Base-by-base conservation (phyloP, 805 yeast species). In the Zygotorulaspora florentina region DNA sequence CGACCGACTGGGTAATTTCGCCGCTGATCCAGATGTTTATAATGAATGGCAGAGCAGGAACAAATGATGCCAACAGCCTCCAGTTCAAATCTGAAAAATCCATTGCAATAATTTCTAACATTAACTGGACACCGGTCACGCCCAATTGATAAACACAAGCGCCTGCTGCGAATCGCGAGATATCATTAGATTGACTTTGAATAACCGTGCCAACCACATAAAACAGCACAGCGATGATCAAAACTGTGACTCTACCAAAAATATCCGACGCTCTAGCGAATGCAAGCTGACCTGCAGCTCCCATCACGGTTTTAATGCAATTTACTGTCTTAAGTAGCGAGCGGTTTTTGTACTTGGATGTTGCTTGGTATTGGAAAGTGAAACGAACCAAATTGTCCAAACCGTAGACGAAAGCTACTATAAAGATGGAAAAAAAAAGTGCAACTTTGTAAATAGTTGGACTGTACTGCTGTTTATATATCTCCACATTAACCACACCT, bases 11-110 rank as follows among this genome's bases (percentile, higher is more conserved):
- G 4, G 71, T 59, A 33, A 83, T 67, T 55, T 77, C 63, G 51
- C 86, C 87, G 25, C 79, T 65, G 41, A 81, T 71, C 89, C 89
- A 84, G 20, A 88, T 80, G 61, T 81, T 84, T 58, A 84, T 79
- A 51, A 83, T 74, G 55, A 78, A 81, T 1, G 88, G 88, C 38
- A 77, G 64, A 2, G 85, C 82, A 2, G 87, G 85, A 37, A 81
- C 64, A 52, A 80, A 79, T 5, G 83, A 73, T 45, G 72, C 75
- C 20, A 75, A 66, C 51, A 83, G 72, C 66, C 89, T 77, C 80
- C 85, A 80, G 55, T 80, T 80, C 58, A 82, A 71, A 51, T 71
- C 72, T 8, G 87, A 79, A 57, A 79, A 71, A 64, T 83, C 90
- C 11, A 83, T 77, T 46, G 77, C 69, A 37, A 81, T 60, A 30